phyloP scores from a whole-genome alignment of 306 rosid species.

The Vigna mungo region DNA sequence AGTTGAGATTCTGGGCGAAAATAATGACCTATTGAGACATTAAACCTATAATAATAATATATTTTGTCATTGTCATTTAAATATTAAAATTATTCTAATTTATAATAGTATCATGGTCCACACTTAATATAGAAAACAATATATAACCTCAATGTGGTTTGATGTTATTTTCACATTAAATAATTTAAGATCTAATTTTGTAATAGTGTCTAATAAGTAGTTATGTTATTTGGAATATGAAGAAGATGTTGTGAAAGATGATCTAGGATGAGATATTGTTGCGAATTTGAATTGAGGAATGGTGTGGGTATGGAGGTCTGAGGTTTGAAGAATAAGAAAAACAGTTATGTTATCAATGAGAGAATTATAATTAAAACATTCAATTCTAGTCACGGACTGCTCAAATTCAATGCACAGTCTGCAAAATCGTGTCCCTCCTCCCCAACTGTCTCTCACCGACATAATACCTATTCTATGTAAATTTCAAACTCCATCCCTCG shows the following conservation, averaged over 20 bases:
- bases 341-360: neutral
- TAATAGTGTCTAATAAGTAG: too few species aligned
- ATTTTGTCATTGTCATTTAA: too few species aligned
- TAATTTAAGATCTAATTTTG: too few species aligned
- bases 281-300: neutral
- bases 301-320: neutral
- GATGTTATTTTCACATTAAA: too few species aligned
- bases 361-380: slow-evolving; percentile 9
- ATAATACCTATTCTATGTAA: neutral
- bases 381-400: slow-evolving; percentile 44
- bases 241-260: neutral
- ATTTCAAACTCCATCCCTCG: slow-evolving; percentile 29
- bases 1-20: too few species aligned
- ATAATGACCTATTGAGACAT: too few species aligned
- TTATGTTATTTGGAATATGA: too few species aligned
- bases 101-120: too few species aligned
- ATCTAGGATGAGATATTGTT: neutral
- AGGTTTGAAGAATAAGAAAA: slow-evolving; percentile 8
- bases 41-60: too few species aligned
- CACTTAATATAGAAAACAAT: too few species aligned
- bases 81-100: too few species aligned
- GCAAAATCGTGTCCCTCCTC: slow-evolving; percentile 39
- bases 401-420: slow-evolving; percentile 33
- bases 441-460: slow-evolving; percentile 54
- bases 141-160: too few species aligned